phyloP scores from a whole-genome alignment of 306 rosid species.

The Quercus alba region DNA sequence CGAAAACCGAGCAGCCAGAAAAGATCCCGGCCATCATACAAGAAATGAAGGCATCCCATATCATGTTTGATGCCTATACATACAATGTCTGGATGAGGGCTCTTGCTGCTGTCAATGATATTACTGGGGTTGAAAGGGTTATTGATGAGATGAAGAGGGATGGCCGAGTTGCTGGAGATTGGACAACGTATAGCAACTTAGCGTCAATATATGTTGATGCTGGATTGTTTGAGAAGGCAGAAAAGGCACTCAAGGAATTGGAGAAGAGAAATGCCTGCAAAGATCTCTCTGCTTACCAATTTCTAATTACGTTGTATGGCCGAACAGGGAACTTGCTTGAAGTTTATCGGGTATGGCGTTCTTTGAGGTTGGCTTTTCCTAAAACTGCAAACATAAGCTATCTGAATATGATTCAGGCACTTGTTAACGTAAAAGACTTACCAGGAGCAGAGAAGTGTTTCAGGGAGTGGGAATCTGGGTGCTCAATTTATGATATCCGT shows the following conservation, averaged over 20 bases:
- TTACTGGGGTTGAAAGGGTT: conserved; percentile 81
- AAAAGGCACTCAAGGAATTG: conserved; percentile 71
- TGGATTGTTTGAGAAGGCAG: conserved; percentile 66
- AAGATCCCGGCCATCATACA: conserved; percentile 64
- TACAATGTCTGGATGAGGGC: conserved; percentile 90
- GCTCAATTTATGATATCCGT: conserved; percentile 74
- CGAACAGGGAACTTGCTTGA: conserved; percentile 56
- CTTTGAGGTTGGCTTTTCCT: conserved; percentile 77
- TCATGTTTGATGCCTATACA: conserved; percentile 60
- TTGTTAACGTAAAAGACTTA: conserved; percentile 72
- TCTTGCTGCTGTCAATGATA: conserved; percentile 69
- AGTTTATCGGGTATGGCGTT: conserved; percentile 87
- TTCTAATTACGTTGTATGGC: conserved; percentile 78
- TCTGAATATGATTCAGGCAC: conserved; percentile 74
- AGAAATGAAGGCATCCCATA: conserved; percentile 65
- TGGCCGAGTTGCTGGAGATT: conserved; percentile 67
- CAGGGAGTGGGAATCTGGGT: conserved; percentile 69
- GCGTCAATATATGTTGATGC: conserved; percentile 78
- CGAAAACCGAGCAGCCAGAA: conserved; percentile 54
- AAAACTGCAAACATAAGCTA: conserved; percentile 83
- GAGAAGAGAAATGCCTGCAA: conserved; percentile 64
- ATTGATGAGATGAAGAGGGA: conserved; percentile 86
- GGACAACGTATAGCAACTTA: conserved; percentile 87
- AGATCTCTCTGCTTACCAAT: conserved; percentile 72
- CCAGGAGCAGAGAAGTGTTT: conserved; percentile 88